These are phyloP conservation scores for Solioccasus polychromus DNA, from an alignment of 768 basidiomycete species.

Conservation along the genomic window DNA sequence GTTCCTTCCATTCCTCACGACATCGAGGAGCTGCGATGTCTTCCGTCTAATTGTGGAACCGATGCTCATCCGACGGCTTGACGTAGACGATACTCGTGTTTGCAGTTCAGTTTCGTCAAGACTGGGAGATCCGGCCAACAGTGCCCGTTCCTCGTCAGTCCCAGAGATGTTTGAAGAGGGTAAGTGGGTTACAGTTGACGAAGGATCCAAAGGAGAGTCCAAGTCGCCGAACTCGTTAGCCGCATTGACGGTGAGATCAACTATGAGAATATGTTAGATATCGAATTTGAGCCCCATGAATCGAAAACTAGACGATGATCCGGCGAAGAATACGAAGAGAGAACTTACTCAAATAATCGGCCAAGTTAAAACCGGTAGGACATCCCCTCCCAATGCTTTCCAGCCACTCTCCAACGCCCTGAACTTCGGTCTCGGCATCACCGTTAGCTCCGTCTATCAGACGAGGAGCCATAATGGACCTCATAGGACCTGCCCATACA, in stretches of 20 bases:
- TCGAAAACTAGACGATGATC: background rate
- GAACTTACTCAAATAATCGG: constrained; percentile 87
- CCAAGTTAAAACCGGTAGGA: constrained; percentile 94
- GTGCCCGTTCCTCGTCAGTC: constrained; percentile 71
- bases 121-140: constrained; percentile 37
- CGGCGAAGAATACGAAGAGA: background rate
- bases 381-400: constrained; percentile 76
- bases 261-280: constrained; percentile 34
- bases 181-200: constrained; percentile 21
- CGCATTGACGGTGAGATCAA: constrained; percentile 71
- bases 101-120: constrained; percentile 53
- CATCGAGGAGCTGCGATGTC: constrained; percentile 70
- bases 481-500: constrained; percentile 33
- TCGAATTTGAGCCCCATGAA: background rate
- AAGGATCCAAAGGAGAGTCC: constrained; percentile 32
- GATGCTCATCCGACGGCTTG: constrained; percentile 40
- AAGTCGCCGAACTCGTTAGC: constrained; percentile 34
- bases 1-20: constrained; percentile 39
- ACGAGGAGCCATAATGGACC: constrained; percentile 6
- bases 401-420: constrained; percentile 59
- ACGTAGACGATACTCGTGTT: constrained; percentile 31
- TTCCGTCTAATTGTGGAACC: constrained; percentile 62
- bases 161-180: constrained; percentile 42
- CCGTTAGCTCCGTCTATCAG: constrained; percentile 6
- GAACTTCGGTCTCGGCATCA: constrained; percentile 14